A percentile compares a stretch with the other conserved stretches of the same genome.
Conservation (phyloP, 2,329 filamentous ascomycete genomes). For the Stemphylium beticola region DNA sequence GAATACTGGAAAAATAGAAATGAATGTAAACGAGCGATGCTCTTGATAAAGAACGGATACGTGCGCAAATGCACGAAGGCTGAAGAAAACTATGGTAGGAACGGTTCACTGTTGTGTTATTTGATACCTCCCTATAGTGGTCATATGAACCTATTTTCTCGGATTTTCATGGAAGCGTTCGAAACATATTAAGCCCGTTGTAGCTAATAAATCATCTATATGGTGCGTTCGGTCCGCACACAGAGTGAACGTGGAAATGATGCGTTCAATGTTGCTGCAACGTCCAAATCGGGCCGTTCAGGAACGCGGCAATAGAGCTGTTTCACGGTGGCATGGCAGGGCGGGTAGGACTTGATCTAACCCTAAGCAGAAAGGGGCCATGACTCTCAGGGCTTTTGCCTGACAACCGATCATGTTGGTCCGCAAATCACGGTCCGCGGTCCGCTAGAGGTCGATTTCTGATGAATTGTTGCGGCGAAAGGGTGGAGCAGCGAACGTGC, state of each 20-base stretch:
- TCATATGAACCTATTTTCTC: neutral
- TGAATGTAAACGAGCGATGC: neutral
- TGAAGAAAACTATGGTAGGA: neutral
- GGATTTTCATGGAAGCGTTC: neutral
- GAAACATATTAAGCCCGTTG: neutral
- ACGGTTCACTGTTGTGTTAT: neutral
- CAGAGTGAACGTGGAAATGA: neutral
- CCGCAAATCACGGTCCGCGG: neutral
- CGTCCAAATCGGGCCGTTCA: conserved; percentile 1
- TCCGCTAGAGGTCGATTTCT: neutral
- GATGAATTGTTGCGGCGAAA: neutral
- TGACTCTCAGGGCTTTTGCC: neutral
- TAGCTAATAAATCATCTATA: neutral
- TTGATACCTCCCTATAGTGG: neutral
- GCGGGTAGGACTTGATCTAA: neutral
- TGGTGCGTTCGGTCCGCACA: neutral
- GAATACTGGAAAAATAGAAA: neutral
- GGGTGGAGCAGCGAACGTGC: neutral
- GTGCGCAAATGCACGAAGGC: neutral
- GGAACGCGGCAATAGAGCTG: neutral
- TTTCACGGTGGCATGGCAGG: conserved; percentile 1
- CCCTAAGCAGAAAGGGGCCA: neutral
- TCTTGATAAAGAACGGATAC: neutral
- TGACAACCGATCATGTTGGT: neutral
- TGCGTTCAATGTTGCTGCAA: neutral